phyloP scores from a whole-genome alignment of 75 land plant genomes.

The Selaginella tamariscina region DNA sequence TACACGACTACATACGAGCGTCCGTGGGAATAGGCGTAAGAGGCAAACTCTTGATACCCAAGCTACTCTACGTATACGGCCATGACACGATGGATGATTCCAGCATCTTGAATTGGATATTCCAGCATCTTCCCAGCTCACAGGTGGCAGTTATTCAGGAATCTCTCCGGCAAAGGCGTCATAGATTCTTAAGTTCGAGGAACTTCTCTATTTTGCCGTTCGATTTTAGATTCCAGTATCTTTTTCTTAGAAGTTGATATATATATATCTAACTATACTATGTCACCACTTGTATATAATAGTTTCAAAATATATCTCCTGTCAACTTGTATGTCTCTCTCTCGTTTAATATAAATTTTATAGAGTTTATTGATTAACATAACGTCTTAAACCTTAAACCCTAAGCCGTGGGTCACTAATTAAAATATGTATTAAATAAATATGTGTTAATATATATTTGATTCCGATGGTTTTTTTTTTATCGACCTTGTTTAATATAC shows the following conservation, averaged over 20 bases:
- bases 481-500: no score
- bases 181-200: slow-evolving; percentile 1
- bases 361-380: no score
- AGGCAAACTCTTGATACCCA: slow-evolving; percentile 39
- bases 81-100: slow-evolving; percentile 35
- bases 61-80: slow-evolving; percentile 36
- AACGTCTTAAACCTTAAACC: no score
- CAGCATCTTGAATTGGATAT: slow-evolving; percentile 48
- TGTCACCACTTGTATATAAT: no score
- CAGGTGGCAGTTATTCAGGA: slow-evolving; percentile 31
- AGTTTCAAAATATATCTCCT: no score
- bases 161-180: slow-evolving; percentile 17
- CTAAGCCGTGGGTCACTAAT: no score
- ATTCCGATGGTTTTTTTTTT: no score
- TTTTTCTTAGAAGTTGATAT: slow-evolving; percentile 7
- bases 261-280: no score
- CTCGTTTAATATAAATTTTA: no score
- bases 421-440: no score
- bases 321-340: no score
- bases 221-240: slow-evolving; percentile 4
- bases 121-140: slow-evolving; percentile 47
- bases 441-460: no score
- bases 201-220: background rate
- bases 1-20: slow-evolving; percentile 57
- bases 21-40: slow-evolving; percentile 37